Evolutionary conservation across 129 eudicot species (phyloP).

Genomic region (Flaveria ramosissima): DNA sequence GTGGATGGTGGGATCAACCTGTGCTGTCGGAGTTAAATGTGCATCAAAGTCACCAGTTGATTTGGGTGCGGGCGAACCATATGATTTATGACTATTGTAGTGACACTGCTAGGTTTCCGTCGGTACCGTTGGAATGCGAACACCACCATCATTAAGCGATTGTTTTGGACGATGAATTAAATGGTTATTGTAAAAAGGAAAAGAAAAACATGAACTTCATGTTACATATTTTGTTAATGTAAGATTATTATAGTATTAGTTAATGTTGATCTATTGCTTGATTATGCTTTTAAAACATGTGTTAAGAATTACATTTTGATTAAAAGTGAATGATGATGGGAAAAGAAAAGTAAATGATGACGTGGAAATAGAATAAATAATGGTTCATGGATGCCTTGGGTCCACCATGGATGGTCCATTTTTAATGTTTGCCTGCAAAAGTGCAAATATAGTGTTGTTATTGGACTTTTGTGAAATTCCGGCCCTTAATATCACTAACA

Average conservation of each 20-base stretch:
- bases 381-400: neutral
- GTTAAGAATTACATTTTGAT: constrained; percentile 28
- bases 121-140: constrained; percentile 63
- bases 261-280: neutral
- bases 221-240: constrained; percentile 39
- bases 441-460: too few relatives aligned
- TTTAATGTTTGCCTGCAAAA: too few relatives aligned
- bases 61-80: constrained; percentile 84
- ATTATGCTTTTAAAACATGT: constrained; percentile 36
- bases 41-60: constrained; percentile 84
- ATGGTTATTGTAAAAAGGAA: constrained; percentile 5
- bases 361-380: neutral
- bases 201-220: constrained; percentile 31
- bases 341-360: neutral
- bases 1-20: constrained; percentile 88
- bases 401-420: too few relatives aligned
- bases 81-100: constrained; percentile 83
- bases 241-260: constrained; percentile 3
- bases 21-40: constrained; percentile 62
- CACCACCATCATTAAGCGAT: constrained; percentile 64
- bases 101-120: constrained; percentile 63
- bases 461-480: too few relatives aligned
- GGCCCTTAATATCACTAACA: too few relatives aligned
- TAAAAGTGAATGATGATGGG: neutral
- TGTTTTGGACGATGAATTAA: neutral